These are phyloP conservation scores for Peronospora belbahrii DNA, from an alignment of 352 stramenopile species.

Conservation along the genomic window DNA sequence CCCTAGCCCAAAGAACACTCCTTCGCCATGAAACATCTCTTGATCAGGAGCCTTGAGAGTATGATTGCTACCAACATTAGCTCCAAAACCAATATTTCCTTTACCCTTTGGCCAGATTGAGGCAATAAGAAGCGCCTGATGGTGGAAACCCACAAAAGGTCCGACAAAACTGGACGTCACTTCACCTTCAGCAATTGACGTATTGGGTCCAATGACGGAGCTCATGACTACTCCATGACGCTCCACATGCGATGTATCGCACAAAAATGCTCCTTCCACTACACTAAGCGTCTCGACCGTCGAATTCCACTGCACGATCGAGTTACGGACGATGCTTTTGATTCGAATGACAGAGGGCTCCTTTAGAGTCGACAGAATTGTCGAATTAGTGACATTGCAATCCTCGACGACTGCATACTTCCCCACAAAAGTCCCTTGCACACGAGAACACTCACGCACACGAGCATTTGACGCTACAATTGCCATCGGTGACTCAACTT, in stretches of 20 bases:
- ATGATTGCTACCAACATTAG: constrained; percentile 96
- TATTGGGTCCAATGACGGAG: constrained; percentile 83
- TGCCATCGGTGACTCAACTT: constrained; percentile 33
- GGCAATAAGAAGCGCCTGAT: constrained; percentile 90
- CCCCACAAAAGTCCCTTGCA: constrained; percentile 68
- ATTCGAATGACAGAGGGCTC: constrained; percentile 38
- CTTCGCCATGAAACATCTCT: constrained; percentile 90
- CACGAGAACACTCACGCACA: constrained; percentile 51
- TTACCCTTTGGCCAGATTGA: constrained; percentile 88
- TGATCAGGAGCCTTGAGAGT: constrained; percentile 87
- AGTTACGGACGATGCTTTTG: constrained; percentile 59
- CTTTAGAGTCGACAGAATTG: constrained; percentile 50
- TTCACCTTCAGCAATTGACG: constrained; percentile 83
- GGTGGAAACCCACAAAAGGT: constrained; percentile 92
- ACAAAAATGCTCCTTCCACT: constrained; percentile 63
- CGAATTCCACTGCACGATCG: constrained; percentile 69
- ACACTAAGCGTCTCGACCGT: constrained; percentile 57
- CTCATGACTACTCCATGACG: constrained; percentile 81
- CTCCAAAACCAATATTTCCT: constrained; percentile 91
- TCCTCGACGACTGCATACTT: constrained; percentile 46
- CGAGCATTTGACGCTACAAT: constrained; percentile 46
- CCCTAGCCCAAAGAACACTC: constrained; percentile 92
- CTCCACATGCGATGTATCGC: constrained; percentile 67
- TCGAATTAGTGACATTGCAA: constrained; percentile 47
- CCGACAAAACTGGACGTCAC: constrained; percentile 88